These are phyloP conservation scores for Penicillium psychrofluorescens DNA, from an alignment of 495 filamentous ascomycete genomes.

Conservation along the genomic window DNA sequence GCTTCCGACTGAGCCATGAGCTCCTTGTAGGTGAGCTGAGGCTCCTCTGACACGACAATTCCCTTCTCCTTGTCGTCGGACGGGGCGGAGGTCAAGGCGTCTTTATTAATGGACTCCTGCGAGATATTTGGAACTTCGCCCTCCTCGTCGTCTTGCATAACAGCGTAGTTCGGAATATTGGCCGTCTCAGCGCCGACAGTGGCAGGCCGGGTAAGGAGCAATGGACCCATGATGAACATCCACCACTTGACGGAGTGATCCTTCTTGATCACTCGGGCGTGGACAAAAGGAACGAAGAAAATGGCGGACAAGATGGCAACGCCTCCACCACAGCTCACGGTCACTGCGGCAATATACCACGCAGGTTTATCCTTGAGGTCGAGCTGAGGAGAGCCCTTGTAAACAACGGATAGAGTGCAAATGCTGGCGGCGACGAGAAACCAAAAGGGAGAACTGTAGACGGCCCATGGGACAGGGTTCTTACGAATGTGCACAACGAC, in stretches of 20 bases:
- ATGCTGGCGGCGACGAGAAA: slow-evolving; percentile 52
- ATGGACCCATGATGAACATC: slow-evolving; percentile 44
- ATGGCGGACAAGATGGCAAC: slow-evolving; percentile 43
- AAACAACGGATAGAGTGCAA: slow-evolving; percentile 55
- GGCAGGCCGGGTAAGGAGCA: slow-evolving; percentile 40
- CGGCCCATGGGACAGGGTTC: slow-evolving; percentile 49
- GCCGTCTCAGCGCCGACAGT: slow-evolving; percentile 33
- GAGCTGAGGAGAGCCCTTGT: slow-evolving; percentile 55
- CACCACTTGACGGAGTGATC: slow-evolving; percentile 48
- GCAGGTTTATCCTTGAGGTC: slow-evolving; percentile 46
- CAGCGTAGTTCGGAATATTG: slow-evolving; percentile 48
- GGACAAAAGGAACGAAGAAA: slow-evolving; percentile 54
- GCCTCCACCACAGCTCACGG: slow-evolving; percentile 45
- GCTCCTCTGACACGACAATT: slow-evolving; percentile 30
- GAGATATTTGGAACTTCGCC: slow-evolving; percentile 17
- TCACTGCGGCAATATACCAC: slow-evolving; percentile 50
- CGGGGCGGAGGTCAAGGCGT: slow-evolving; percentile 18
- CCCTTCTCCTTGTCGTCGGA: slow-evolving; percentile 37
- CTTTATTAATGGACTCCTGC: slow-evolving; percentile 19
- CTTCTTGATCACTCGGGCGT: slow-evolving; percentile 47
- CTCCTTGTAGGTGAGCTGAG: slow-evolving; percentile 46
- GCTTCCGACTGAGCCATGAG: slow-evolving; percentile 43
- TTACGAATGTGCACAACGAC: slow-evolving; percentile 47
- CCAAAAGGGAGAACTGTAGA: slow-evolving; percentile 52
- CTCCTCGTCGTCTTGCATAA: slow-evolving; percentile 38